These are phyloP conservation scores for Aspergillus ostianus DNA, from an alignment of 495 filamentous ascomycete species.

Conservation along the genomic window DNA sequence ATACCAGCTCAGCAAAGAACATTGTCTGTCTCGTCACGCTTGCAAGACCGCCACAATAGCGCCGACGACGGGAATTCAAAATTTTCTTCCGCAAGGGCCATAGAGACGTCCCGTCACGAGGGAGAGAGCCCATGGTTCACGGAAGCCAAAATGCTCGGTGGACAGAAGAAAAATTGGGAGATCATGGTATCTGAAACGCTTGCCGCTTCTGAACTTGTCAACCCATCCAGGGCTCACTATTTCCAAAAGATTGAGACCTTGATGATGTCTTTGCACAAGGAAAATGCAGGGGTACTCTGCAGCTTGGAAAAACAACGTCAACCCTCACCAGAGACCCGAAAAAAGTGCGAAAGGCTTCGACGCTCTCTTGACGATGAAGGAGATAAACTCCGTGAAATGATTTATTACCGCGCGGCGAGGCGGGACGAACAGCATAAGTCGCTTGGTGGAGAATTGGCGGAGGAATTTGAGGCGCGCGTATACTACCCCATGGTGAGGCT, in stretches of 20 bases:
- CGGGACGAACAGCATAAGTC: neutral
- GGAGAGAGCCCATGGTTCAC: neutral
- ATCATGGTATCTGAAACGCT: neutral
- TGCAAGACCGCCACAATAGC: neutral
- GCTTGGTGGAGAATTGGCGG: slow-evolving; percentile 10
- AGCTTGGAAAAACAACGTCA: neutral
- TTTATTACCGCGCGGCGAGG: slow-evolving; percentile 4
- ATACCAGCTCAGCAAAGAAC: neutral
- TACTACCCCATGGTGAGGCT: slow-evolving; percentile 23
- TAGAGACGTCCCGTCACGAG: too few relatives aligned
- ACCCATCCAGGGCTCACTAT: neutral
- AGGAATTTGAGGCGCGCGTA: slow-evolving; percentile 25
- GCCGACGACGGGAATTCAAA: neutral
- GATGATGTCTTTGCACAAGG: neutral
- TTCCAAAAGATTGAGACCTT: neutral
- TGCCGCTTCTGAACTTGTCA: neutral
- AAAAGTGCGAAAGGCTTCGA: neutral
- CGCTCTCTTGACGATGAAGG: slow-evolving; percentile 1
- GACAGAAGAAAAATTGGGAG: neutral
- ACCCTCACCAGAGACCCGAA: neutral
- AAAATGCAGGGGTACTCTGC: neutral
- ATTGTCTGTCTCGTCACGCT: neutral
- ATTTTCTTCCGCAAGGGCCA: too few relatives aligned
- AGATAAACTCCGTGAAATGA: slow-evolving; percentile 8
- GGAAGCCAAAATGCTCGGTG: neutral